A percentile compares a stretch with the other conserved stretches of the same genome.
Evolutionary conservation across 345 rosid species (phyloP).

Genomic region (Psidium friedrichsthalianum): DNA sequence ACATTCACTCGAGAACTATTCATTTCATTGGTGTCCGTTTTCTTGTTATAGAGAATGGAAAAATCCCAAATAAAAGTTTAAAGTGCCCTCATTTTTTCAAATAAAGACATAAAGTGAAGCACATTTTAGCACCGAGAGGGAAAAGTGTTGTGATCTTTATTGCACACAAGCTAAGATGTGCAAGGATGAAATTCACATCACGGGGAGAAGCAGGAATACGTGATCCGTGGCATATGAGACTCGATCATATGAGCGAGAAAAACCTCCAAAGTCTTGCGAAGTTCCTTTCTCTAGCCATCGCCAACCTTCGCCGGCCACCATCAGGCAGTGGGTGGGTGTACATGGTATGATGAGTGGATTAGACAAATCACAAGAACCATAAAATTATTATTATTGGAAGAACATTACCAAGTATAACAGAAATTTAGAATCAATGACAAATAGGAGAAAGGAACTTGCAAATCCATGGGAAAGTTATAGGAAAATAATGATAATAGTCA

Average conservation of each 20-base stretch:
- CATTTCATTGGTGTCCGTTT: no score
- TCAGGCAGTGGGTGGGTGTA: no score
- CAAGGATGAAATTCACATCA: not conserved
- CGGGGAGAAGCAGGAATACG: not conserved
- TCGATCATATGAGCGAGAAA: not conserved
- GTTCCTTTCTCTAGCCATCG: no score
- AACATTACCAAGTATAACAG: not conserved
- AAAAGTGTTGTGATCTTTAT: not conserved
- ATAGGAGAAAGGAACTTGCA: not conserved
- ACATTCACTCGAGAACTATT: no score
- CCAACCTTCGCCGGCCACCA: no score
- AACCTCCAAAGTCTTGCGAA: not conserved
- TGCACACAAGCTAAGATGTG: not conserved
- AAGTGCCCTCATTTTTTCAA: no score
- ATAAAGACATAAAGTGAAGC: no score
- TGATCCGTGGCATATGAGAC: not conserved
- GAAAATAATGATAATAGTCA: not conserved
- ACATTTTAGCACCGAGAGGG: not conserved
- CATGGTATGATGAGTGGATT: not conserved
- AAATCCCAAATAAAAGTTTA: no score
- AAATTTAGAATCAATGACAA: not conserved
- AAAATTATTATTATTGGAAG: not conserved
- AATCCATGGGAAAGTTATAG: no score
- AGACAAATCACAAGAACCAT: not conserved
- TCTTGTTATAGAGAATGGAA: no score